These are phyloP conservation scores for Nothophaeocryptopus gaeumannii DNA, from an alignment of 2,329 filamentous ascomycete genomes.

Conservation along the genomic window DNA sequence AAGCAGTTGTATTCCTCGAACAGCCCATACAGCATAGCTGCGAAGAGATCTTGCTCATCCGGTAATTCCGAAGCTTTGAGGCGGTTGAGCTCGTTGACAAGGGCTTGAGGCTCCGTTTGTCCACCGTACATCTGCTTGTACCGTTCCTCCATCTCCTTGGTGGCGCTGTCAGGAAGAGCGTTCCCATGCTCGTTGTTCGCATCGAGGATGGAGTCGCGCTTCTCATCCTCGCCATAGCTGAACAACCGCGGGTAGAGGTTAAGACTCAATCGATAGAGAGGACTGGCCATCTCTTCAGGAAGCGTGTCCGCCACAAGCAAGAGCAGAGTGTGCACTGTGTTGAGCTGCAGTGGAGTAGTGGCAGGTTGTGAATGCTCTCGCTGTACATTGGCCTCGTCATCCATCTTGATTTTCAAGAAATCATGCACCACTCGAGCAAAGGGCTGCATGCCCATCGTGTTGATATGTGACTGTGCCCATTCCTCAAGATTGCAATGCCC, in stretches of 20 bases:
- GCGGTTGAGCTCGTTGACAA: constrained; percentile 77
- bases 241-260: constrained; percentile 90
- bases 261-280: constrained; percentile 82
- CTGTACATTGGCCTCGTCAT: constrained; percentile 73
- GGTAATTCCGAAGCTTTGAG: constrained; percentile 86
- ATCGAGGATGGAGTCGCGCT: constrained; percentile 84
- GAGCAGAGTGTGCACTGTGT: constrained; percentile 78
- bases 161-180: constrained; percentile 71
- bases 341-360: constrained; percentile 75
- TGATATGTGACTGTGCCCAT: constrained; percentile 71
- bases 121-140: constrained; percentile 98
- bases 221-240: constrained; percentile 80
- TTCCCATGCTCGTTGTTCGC: constrained; percentile 75
- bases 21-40: constrained; percentile 96
- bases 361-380: constrained; percentile 64
- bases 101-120: constrained; percentile 79
- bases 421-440: constrained; percentile 71
- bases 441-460: constrained; percentile 40
- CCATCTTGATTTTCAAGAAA: constrained; percentile 80
- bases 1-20: constrained; percentile 98
- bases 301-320: constrained; percentile 65
- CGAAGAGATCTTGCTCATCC: constrained; percentile 88
- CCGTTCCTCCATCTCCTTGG: constrained; percentile 91
- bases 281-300: constrained; percentile 68
- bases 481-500: constrained; percentile 74